These are phyloP conservation scores for Hygrocybe punicea DNA, from an alignment of 768 basidiomycete genomes.

Conservation along the genomic window DNA sequence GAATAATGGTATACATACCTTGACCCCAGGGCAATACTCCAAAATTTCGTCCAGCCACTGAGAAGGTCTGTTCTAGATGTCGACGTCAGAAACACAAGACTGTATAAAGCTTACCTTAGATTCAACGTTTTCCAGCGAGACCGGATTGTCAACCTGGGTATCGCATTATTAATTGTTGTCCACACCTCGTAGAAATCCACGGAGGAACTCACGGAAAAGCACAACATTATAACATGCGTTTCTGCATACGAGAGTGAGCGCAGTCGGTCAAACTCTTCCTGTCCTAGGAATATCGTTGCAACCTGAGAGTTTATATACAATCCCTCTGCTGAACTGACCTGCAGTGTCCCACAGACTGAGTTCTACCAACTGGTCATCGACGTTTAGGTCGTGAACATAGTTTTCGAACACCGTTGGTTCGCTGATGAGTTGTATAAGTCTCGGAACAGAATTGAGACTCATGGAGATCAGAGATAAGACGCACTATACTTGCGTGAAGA, in stretches of 20 bases:
- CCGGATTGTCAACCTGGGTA: constrained; percentile 81
- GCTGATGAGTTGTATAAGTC: constrained; percentile 35
- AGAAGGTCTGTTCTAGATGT: not conserved
- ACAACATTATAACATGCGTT: constrained; percentile 93
- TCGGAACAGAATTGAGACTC: constrained; percentile 1
- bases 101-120: constrained; percentile 56
- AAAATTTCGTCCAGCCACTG: constrained; percentile 93
- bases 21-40: constrained; percentile 93
- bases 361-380: constrained; percentile 86
- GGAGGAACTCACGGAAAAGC: constrained; percentile 72
- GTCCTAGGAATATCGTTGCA: constrained; percentile 50
- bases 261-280: constrained; percentile 93
- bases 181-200: not conserved
- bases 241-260: constrained; percentile 95
- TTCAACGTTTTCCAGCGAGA: constrained; percentile 95
- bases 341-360: constrained; percentile 97
- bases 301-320: constrained; percentile 6
- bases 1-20: constrained; percentile 44
- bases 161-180: not conserved
- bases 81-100: constrained; percentile 3
- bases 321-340: constrained; percentile 47
- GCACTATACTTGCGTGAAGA: constrained; percentile 93
- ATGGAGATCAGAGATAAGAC: constrained; percentile 19
- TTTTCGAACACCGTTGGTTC: constrained; percentile 97
- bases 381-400: constrained; percentile 84